phyloP scores from a whole-genome alignment of 768 basidiomycete genomes.

The Boletus vermiculosoides region DNA sequence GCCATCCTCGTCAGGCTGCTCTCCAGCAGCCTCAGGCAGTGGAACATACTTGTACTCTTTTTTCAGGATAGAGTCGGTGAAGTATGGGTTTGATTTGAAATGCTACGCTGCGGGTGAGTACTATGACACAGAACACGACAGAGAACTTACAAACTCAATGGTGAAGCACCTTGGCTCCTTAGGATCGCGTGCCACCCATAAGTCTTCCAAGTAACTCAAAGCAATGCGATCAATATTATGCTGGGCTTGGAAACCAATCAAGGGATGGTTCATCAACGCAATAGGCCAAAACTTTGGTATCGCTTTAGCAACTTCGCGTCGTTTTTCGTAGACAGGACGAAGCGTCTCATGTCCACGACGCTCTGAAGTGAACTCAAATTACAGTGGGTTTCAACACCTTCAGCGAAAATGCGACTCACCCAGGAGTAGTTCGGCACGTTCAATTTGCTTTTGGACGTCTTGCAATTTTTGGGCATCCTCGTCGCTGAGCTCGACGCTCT shows the following conservation, averaged over 20 bases:
- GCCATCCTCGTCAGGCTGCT: conserved; percentile 69
- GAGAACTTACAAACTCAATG: conserved; percentile 77
- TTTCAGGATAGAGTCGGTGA: conserved; percentile 69
- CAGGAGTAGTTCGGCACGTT: conserved; percentile 67
- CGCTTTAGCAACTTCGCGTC: conserved; percentile 60
- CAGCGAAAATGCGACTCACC: conserved; percentile 46
- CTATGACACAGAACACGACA: neutral
- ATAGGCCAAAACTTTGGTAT: conserved; percentile 87
- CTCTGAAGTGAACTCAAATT: conserved; percentile 43
- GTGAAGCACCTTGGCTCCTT: conserved; percentile 79
- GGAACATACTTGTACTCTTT: conserved; percentile 78
- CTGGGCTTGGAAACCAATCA: conserved; percentile 64
- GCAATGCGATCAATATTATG: conserved; percentile 79
- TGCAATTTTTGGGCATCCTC: conserved; percentile 71
- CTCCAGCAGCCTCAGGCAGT: conserved; percentile 49
- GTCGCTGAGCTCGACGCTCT: conserved; percentile 65
- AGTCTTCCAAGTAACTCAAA: conserved; percentile 77
- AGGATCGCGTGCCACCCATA: conserved; percentile 77
- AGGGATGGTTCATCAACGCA: conserved; percentile 70
- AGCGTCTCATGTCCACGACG: conserved; percentile 59
- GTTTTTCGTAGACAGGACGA: conserved; percentile 63
- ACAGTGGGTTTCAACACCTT: neutral
- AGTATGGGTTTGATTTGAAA: conserved; percentile 87
- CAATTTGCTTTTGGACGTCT: conserved; percentile 63
- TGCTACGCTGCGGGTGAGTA: conserved; percentile 43